Conservation (phyloP, 176 grass and related monocot species). For the maize (Zea mays) region DNA sequence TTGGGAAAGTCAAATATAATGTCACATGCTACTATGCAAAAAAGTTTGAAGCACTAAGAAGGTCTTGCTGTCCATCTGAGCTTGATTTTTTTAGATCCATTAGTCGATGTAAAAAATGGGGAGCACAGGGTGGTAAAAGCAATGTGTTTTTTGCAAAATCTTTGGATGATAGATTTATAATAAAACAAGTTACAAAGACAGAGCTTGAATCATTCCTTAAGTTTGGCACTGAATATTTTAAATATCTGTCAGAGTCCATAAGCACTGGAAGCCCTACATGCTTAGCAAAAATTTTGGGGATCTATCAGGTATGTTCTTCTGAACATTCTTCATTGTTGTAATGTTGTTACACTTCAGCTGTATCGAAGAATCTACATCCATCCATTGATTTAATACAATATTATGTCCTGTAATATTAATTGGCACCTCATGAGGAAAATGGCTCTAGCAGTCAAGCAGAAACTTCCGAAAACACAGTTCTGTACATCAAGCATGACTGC, state of each 20-base stretch:
- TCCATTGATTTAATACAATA: constrained; percentile 18
- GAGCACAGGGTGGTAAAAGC: constrained; percentile 94
- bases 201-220: constrained; percentile 99
- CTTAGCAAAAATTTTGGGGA: constrained; percentile 95
- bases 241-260: constrained; percentile 91
- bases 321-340: constrained; percentile 20
- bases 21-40: constrained; percentile 90
- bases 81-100: constrained; percentile 85
- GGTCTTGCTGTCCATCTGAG: constrained; percentile 88
- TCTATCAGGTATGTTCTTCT: constrained; percentile 77
- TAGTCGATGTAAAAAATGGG: constrained; percentile 95
- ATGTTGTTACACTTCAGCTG: constrained; percentile 20
- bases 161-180: constrained; percentile 96
- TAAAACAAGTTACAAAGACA: constrained; percentile 99
- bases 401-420: background rate
- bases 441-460: background rate
- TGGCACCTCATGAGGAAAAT: constrained; percentile 6
- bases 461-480: constrained; percentile 13
- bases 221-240: constrained; percentile 90
- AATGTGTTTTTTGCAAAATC: constrained; percentile 99
- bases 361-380: constrained; percentile 26
- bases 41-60: constrained; percentile 85
- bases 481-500: constrained; percentile 12
- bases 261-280: constrained; percentile 84
- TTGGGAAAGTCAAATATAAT: constrained; percentile 79